Percentiles rank a stretch among this genome's conserved stretches.
phyloP scores from a whole-genome alignment of 768 basidiomycete genomes.

The Lentinula boryana region DNA sequence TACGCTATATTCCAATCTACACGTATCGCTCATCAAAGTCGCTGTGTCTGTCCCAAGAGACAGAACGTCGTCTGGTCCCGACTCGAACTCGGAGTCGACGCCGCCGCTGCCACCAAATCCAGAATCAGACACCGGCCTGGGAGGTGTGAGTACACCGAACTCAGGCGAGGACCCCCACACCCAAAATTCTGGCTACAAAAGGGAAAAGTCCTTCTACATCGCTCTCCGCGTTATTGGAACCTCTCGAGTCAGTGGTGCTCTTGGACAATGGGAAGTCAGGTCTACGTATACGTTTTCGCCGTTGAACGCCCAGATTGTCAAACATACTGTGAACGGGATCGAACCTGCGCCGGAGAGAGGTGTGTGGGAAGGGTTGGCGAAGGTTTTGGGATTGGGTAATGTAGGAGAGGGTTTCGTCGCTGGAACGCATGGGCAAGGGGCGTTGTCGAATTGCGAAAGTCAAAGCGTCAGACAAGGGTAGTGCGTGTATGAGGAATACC shows the following conservation, averaged over 20 bases:
- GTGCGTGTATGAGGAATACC: too few relatives aligned
- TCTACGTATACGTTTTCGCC: constrained; percentile 2
- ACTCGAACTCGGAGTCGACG: neutral
- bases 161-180: too few relatives aligned
- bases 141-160: neutral
- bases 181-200: neutral
- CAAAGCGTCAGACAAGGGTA: neutral
- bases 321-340: constrained; percentile 1
- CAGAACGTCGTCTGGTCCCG: neutral
- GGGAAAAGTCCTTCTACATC: constrained; percentile 3
- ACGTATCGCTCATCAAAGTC: neutral
- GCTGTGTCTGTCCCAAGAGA: neutral
- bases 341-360: constrained; percentile 2
- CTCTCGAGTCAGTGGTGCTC: neutral
- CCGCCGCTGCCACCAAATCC: neutral
- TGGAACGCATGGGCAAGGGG: neutral
- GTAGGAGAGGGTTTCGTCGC: neutral
- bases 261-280: constrained; percentile 1
- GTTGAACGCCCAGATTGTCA: neutral
- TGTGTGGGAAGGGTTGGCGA: neutral
- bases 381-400: neutral
- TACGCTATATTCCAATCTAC: constrained; percentile 1
- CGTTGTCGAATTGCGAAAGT: neutral
- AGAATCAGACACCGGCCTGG: neutral
- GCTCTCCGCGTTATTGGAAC: neutral